These are phyloP conservation scores for Kalmanozyma brasiliensis DNA, from an alignment of 1,284 basidiomycete species.

Conservation along the genomic window DNA sequence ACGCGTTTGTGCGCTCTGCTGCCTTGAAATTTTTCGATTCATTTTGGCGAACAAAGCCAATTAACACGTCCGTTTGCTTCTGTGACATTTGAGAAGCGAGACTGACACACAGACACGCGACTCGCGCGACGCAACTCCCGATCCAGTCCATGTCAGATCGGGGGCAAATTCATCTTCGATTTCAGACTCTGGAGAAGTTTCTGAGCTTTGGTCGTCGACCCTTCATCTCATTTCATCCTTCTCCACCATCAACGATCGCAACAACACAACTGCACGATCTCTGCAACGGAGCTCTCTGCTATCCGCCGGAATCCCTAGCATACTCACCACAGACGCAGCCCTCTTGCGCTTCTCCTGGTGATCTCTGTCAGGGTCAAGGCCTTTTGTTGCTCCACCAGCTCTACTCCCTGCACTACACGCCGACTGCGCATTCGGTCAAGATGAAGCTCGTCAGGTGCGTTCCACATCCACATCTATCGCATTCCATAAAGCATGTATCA, in stretches of 20 bases:
- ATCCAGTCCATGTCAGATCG: background rate
- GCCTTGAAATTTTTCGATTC: background rate
- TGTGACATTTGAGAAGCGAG: background rate
- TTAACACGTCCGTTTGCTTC: conserved; percentile 14
- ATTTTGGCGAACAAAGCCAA: background rate
- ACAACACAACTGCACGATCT: background rate
- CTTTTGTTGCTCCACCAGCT: background rate
- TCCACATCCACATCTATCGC: background rate
- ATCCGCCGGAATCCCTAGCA: conserved; percentile 41
- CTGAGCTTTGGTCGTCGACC: background rate
- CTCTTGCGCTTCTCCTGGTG: background rate
- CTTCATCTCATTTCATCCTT: conserved; percentile 2
- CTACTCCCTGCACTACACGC: background rate
- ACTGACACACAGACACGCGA: conserved; percentile 4
- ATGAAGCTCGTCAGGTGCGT: conserved; percentile 68
- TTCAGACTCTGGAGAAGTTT: too few species aligned
- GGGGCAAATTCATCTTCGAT: background rate
- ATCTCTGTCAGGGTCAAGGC: conserved; percentile 47
- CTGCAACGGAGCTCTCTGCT: conserved; percentile 1
- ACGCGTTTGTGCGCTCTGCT: conserved; percentile 11
- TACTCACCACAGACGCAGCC: too few species aligned
- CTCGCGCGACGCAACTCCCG: conserved; percentile 23
- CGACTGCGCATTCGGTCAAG: conserved; percentile 15
- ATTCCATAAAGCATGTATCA: too few species aligned
- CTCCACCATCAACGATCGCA: background rate